Conservation (phyloP, 352 stramenopile species). For the Globisporangium cylindrosporum region DNA sequence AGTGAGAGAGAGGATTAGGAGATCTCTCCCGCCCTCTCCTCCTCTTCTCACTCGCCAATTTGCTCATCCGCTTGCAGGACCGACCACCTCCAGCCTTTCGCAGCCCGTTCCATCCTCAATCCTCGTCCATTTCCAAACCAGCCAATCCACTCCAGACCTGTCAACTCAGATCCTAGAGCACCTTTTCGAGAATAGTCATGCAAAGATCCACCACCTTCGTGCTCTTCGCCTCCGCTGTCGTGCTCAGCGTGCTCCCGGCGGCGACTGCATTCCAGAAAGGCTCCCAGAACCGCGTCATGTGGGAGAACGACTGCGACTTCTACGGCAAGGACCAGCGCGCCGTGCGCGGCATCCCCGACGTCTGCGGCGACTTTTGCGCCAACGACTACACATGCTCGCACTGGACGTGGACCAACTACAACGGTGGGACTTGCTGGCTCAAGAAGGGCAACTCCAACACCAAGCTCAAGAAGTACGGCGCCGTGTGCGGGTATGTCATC, state of each 20-base stretch:
- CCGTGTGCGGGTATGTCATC: slow-evolving; percentile 37
- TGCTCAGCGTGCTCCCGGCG: slow-evolving; percentile 1
- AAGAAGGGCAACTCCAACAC: slow-evolving; percentile 26
- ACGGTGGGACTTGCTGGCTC: slow-evolving; percentile 55
- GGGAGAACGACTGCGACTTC: slow-evolving; percentile 45
- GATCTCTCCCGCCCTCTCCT: neutral
- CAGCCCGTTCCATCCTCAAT: neutral
- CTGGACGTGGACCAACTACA: slow-evolving; percentile 59
- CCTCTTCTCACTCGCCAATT: neutral
- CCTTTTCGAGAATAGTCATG: slow-evolving; percentile 11
- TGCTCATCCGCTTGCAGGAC: neutral
- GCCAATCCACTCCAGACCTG: neutral
- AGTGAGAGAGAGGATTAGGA: neutral
- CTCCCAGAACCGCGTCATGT: slow-evolving; percentile 39
- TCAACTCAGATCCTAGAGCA: neutral
- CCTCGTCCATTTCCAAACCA: neutral
- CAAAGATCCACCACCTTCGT: slow-evolving; percentile 15
- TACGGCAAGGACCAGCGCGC: slow-evolving; percentile 30
- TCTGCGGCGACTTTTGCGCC: slow-evolving; percentile 30
- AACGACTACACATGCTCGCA: slow-evolving; percentile 51
- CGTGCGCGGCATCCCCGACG: slow-evolving; percentile 27
- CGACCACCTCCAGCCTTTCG: neutral
- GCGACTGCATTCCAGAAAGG: slow-evolving; percentile 25
- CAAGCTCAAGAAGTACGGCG: slow-evolving; percentile 17
- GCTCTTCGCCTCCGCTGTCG: slow-evolving; percentile 11